These are phyloP conservation scores for Lizonia empirigonia DNA, from an alignment of 2,329 filamentous ascomycete species.

Conservation along the genomic window DNA sequence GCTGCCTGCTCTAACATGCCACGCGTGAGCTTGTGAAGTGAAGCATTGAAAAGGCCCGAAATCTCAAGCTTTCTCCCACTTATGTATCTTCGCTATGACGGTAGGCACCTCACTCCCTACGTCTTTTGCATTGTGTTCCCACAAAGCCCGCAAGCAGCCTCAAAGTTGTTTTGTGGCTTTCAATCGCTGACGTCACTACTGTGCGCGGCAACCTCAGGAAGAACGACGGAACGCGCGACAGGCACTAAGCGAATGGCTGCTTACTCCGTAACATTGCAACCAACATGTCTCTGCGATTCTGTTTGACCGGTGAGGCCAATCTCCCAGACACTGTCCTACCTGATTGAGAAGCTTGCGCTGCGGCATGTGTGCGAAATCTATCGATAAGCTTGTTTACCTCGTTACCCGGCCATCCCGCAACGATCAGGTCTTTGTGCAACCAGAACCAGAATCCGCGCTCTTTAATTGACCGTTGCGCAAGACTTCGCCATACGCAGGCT, in stretches of 20 bases:
- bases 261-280: background rate
- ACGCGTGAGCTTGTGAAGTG: conserved; percentile 1
- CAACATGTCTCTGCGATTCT: background rate
- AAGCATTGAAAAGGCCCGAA: conserved; percentile 8
- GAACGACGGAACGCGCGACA: conserved; percentile 4
- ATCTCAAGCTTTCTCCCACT: background rate
- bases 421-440: conserved; percentile 9
- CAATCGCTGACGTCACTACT: conserved; percentile 8
- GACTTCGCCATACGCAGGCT: background rate
- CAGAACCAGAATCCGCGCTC: background rate
- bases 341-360: background rate
- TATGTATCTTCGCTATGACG: background rate
- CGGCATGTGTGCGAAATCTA: conserved; percentile 2
- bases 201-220: background rate
- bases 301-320: background rate
- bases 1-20: background rate
- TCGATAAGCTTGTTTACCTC: conserved; percentile 13
- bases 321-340: background rate
- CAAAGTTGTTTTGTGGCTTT: background rate
- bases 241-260: conserved; percentile 11
- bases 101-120: background rate
- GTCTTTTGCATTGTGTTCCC: too few species aligned
- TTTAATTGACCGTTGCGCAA: conserved; percentile 1
- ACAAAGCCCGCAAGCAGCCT: background rate
- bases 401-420: conserved; percentile 18